Conservation (phyloP, 2,329 filamentous ascomycete genomes). For the Alternaria dauci region DNA sequence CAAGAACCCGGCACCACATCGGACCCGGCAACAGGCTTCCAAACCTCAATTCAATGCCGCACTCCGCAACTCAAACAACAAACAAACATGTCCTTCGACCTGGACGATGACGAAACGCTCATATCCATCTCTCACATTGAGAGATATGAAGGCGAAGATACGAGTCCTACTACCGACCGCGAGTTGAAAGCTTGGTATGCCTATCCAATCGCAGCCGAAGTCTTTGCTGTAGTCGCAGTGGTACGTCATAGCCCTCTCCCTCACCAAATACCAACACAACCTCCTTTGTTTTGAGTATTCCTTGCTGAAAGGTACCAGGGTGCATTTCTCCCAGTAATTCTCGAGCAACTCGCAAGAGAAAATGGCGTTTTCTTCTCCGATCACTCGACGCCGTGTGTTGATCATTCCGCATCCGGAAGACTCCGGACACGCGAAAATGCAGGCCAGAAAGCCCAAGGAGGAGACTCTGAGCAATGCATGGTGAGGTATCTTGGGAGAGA, state of each 20-base stretch:
- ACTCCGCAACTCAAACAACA: background rate
- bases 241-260: constrained; percentile 57
- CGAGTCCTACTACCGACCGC: constrained; percentile 77
- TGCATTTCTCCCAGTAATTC: constrained; percentile 89
- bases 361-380: constrained; percentile 84
- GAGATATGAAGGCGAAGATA: constrained; percentile 51
- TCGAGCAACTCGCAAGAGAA: constrained; percentile 89
- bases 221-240: constrained; percentile 89
- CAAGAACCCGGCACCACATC: constrained; percentile 9
- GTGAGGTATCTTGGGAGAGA: constrained; percentile 78
- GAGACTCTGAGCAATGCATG: constrained; percentile 69
- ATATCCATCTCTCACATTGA: background rate
- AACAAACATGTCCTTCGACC: constrained; percentile 24
- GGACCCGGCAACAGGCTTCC: background rate
- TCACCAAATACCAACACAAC: background rate
- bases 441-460: constrained; percentile 17
- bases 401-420: constrained; percentile 59
- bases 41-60: background rate
- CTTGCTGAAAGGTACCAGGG: constrained; percentile 58
- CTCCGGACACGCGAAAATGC: constrained; percentile 19
- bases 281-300: background rate
- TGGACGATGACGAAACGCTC: constrained; percentile 12
- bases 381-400: constrained; percentile 73
- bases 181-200: constrained; percentile 90
- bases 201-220: constrained; percentile 89